These are phyloP conservation scores for Aegle marmelos DNA, from an alignment of 345 rosid genomes.

Conservation along the genomic window DNA sequence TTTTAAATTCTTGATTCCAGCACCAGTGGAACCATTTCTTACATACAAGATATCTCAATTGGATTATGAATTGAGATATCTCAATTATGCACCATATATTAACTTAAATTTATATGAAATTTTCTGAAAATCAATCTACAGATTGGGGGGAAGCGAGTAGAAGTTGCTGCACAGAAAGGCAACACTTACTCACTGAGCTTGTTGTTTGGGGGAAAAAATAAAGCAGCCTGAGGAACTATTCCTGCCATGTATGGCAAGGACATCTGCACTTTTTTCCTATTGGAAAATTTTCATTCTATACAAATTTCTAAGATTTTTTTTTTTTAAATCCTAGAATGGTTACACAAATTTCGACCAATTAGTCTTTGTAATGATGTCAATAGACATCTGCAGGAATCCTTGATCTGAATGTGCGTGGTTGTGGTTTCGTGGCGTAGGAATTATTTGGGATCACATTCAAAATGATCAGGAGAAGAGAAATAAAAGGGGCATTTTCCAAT, in stretches of 20 bases:
- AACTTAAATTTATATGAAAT: not conserved
- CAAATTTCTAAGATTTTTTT: not conserved
- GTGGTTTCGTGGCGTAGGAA: too few species aligned
- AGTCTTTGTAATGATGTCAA: too few species aligned
- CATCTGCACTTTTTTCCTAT: not conserved
- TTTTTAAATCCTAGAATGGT: too few species aligned
- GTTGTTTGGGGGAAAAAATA: conserved; percentile 69
- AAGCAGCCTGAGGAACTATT: conserved; percentile 42
- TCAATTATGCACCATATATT: not conserved
- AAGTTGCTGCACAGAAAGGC: conserved; percentile 72
- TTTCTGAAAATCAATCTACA: conserved; percentile 17
- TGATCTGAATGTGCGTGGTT: too few species aligned
- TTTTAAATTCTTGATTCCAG: not conserved
- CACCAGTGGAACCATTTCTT: not conserved
- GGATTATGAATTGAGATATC: not conserved
- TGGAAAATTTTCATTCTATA: too few species aligned
- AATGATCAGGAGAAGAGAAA: too few species aligned
- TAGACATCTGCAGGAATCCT: too few species aligned
- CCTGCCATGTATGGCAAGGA: not conserved
- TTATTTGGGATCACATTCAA: too few species aligned
- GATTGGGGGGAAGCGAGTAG: conserved; percentile 81
- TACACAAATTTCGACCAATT: too few species aligned
- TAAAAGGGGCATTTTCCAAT: too few species aligned
- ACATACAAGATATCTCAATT: not conserved
- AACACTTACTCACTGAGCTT: conserved; percentile 67